Percentiles rank a stretch among this genome's conserved stretches.
phyloP scores from a whole-genome alignment of 306 rosid species.

The Pyrus communis region DNA sequence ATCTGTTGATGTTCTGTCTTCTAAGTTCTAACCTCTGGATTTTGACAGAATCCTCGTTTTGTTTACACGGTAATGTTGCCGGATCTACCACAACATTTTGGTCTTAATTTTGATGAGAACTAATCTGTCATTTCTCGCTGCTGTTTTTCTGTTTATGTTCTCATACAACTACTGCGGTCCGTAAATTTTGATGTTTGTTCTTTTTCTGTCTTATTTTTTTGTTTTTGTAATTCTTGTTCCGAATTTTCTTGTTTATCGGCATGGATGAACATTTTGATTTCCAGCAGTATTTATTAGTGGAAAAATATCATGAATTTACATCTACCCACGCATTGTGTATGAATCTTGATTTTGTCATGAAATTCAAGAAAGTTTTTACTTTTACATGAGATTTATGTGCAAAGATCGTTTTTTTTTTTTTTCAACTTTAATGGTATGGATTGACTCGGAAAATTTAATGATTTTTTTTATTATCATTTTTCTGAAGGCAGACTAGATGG shows the following conservation, averaged over 20 bases:
- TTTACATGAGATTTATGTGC: neutral
- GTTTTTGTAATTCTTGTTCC: neutral
- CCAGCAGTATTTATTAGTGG: neutral
- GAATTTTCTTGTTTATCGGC: neutral
- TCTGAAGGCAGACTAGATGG: constrained; percentile 51
- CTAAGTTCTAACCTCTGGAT: neutral
- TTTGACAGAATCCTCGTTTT: neutral
- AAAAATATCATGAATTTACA: neutral
- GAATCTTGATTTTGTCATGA: neutral
- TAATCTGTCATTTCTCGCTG: neutral
- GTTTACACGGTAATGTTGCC: neutral
- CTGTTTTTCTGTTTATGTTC: neutral
- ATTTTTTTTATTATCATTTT: neutral
- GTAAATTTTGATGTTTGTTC: neutral
- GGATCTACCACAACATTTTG: constrained; percentile 9
- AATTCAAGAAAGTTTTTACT: neutral
- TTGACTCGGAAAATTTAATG: neutral
- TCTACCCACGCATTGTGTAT: neutral
- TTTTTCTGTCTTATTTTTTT: neutral
- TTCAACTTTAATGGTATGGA: neutral
- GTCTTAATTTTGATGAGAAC: neutral
- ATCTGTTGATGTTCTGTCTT: neutral
- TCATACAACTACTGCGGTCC: neutral
- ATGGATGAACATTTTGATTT: neutral
- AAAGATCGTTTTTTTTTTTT: neutral